Percentiles rank a stretch among this genome's conserved stretches.
Conservation (phyloP, 371 early-diverging fungal species). For the Syncephalis plumigaleata region DNA sequence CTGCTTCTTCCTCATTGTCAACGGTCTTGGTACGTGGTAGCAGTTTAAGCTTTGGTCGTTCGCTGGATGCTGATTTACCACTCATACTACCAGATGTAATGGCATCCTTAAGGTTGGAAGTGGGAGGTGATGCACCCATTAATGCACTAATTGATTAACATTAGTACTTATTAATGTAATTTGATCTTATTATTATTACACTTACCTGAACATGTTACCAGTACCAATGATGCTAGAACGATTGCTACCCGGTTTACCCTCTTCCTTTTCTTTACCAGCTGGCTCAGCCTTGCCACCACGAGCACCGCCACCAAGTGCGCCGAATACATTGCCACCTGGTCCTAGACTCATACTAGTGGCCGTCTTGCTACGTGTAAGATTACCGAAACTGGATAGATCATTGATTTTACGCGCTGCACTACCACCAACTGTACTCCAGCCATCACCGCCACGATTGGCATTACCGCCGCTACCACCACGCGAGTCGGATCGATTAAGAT, state of each 20-base stretch:
- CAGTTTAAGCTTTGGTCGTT: conserved; percentile 6
- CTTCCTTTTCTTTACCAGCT: conserved; percentile 12
- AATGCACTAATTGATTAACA: too few relatives aligned
- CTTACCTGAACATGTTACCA: conserved; percentile 32
- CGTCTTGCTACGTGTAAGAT: conserved; percentile 44
- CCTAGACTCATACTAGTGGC: conserved; percentile 24
- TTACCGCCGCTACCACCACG: conserved; percentile 24
- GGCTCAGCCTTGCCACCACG: conserved; percentile 19
- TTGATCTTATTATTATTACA: too few relatives aligned
- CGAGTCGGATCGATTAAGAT: conserved; percentile 9
- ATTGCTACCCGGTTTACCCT: conserved; percentile 13
- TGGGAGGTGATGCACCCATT: too few relatives aligned
- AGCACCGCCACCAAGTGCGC: conserved; percentile 15
- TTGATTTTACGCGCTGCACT: conserved; percentile 28
- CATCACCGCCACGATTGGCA: conserved; percentile 30
- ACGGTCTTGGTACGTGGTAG: conserved; percentile 7
- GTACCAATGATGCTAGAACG: conserved; percentile 12
- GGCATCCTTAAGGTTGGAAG: neutral
- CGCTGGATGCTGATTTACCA: neutral
- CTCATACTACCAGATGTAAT: neutral
- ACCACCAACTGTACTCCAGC: conserved; percentile 48
- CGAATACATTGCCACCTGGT: conserved; percentile 39
- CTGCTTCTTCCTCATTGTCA: too few relatives aligned
- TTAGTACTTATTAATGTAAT: too few relatives aligned
- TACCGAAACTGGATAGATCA: conserved; percentile 65